Percentiles rank a stretch among this genome's conserved stretches.
These are phyloP conservation scores for Rhizopus arrhizus DNA, from an alignment of 371 early-diverging fungal genomes.

Conservation along the genomic window DNA sequence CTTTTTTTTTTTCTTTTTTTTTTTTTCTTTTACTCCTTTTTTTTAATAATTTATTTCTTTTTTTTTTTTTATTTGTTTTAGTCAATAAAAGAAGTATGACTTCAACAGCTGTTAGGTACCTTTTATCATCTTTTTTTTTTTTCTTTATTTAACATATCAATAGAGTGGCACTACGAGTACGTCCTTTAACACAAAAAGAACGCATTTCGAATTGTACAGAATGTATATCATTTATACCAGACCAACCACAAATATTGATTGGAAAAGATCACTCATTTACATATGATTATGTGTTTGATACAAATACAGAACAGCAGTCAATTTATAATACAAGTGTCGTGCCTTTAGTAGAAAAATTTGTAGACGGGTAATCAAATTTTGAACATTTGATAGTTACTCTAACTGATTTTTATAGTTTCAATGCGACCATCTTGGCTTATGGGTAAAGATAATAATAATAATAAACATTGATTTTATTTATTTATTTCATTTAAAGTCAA, in stretches of 20 bases:
- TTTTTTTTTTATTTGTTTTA: background rate
- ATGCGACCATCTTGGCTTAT: slow-evolving; percentile 94
- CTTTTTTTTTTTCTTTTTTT: slow-evolving; percentile 1
- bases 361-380: slow-evolving; percentile 75
- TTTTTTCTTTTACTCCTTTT: background rate
- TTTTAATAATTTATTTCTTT: slow-evolving; percentile 1
- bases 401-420: slow-evolving; percentile 52
- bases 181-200: slow-evolving; percentile 79
- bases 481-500: slow-evolving; percentile 21
- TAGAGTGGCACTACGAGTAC: slow-evolving; percentile 81
- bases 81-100: slow-evolving; percentile 18
- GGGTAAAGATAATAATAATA: slow-evolving; percentile 72
- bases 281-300: slow-evolving; percentile 85
- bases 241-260: slow-evolving; percentile 64
- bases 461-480: slow-evolving; percentile 4
- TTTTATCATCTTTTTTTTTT: background rate
- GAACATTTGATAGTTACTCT: no score
- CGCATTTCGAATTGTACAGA: slow-evolving; percentile 67
- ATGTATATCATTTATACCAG: slow-evolving; percentile 67
- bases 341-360: slow-evolving; percentile 80
- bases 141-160: slow-evolving; percentile 3
- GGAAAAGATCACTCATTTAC: slow-evolving; percentile 77
- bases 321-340: slow-evolving; percentile 72
- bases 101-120: slow-evolving; percentile 47
- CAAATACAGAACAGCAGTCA: slow-evolving; percentile 64